Evolutionary conservation across 2,329 filamentous ascomycete genomes (phyloP), one percentile per base, ranked within the genome.

Genomic region (Chaetomium strumarium): DNA sequence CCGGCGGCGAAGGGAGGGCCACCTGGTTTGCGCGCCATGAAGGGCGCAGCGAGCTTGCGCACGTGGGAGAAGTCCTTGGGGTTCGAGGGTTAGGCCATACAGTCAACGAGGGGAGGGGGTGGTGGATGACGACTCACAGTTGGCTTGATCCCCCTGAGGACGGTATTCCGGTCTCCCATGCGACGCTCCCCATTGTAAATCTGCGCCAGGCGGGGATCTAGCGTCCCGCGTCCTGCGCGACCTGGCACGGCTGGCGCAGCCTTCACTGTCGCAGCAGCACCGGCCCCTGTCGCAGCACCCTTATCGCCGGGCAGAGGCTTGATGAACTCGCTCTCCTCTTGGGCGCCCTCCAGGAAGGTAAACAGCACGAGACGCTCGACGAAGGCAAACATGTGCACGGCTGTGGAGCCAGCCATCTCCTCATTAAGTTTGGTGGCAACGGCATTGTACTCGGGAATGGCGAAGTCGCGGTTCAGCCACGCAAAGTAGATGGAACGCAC

Each of bases 401-500:
- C 82, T 51, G 84, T 84, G 17, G 76, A 76, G 16, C 80, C 82
- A 1, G 74, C 75, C 11, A 96, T 76, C 64, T 90, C 84, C 46
- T 88, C 84, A 67, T 95, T 95, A 52, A 97, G 77, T 60, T 84
- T 78, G 63, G 87, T 84, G 13, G 89, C 88, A 0, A 86, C 85
- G 24, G 86, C 82, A 70, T 96, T 93, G 77, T 97, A 97, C 63
- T 95, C 90, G 11, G 88, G 87, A 60, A 95, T 90, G 50, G 86
- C 83, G 51, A 86, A 83, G 73, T 97, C 92, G 69, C 90, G 90
- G 72, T 96, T 95, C 64, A 88, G 78, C 90, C 90, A 99, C 51
- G 90, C 90, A 67, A 97, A 96, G 75, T 92, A 96, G 71, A 96
- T 92, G 68, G 87, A 93, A 66, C 93, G 90, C 61, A 99, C 77